Conservation (phyloP, 192 early-diverging fungal species). For the Coemansia pectinata region DNA sequence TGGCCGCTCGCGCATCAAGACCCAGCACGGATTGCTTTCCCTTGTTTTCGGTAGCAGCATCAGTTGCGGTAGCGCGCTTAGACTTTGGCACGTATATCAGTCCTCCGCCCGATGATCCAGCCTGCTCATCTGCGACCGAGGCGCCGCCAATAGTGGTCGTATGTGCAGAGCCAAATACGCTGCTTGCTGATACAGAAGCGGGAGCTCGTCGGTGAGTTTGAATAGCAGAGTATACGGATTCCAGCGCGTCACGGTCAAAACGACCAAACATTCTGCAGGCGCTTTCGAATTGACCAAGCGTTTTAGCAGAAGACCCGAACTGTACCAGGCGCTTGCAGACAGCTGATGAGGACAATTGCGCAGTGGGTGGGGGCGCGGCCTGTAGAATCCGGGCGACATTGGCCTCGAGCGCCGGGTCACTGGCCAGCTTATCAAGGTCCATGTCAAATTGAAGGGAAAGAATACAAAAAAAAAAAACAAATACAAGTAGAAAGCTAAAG, state of each 20-base stretch:
- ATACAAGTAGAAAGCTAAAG: background rate
- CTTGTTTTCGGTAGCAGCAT: background rate
- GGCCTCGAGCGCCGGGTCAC: conserved; percentile 26
- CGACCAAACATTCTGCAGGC: conserved; percentile 51
- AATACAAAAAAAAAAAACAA: conserved; percentile 2
- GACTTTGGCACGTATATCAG: conserved; percentile 46
- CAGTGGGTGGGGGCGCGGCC: conserved; percentile 4
- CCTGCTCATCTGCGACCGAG: background rate
- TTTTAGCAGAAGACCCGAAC: conserved; percentile 23
- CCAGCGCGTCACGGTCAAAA: conserved; percentile 30
- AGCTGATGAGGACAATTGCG: conserved; percentile 19
- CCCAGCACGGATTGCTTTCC: conserved; percentile 30
- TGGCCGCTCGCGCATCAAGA: conserved; percentile 33
- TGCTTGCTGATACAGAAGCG: background rate
- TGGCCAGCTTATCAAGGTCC: conserved; percentile 24
- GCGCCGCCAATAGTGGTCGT: background rate
- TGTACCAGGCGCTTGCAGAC: conserved; percentile 41
- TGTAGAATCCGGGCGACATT: conserved; percentile 26
- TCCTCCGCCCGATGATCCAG: conserved; percentile 14
- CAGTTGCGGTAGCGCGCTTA: background rate
- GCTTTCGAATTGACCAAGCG: conserved; percentile 33
- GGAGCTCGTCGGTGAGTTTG: conserved; percentile 11
- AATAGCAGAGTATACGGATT: conserved; percentile 21
- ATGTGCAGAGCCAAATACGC: conserved; percentile 19
- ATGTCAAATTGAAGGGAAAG: conserved; percentile 9